Conservation (phyloP, 768 basidiomycete genomes). For the Lactarius hatsudake region DNA sequence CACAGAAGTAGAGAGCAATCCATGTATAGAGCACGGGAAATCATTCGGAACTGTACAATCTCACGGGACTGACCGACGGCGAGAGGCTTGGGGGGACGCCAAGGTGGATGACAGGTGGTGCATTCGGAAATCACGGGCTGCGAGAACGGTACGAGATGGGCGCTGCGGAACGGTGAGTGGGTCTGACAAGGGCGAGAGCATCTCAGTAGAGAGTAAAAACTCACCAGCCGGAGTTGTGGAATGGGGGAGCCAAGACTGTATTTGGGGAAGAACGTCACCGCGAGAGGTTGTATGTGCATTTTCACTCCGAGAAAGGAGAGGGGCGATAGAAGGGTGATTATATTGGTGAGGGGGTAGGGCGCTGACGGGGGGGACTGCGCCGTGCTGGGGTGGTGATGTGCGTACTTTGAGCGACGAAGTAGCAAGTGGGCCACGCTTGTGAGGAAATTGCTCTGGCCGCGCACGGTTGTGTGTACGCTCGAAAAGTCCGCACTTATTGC, state of each 20-base stretch:
- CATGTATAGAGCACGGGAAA: neutral
- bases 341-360: slow-evolving; percentile 49
- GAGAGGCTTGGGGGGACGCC: neutral
- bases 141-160: slow-evolving; percentile 22
- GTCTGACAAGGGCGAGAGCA: neutral
- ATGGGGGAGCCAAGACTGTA: slow-evolving; percentile 24
- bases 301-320: slow-evolving; percentile 41
- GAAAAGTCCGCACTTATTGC: slow-evolving; percentile 73
- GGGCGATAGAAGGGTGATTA: slow-evolving; percentile 52
- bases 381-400: slow-evolving; percentile 30
- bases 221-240: slow-evolving; percentile 19
- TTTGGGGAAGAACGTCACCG: slow-evolving; percentile 21
- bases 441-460: slow-evolving; percentile 77
- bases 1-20: neutral
- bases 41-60: neutral
- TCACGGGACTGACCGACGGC: neutral
- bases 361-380: slow-evolving; percentile 46
- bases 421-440: slow-evolving; percentile 70
- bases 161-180: slow-evolving; percentile 15
- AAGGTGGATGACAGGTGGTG: neutral
- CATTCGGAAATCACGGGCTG: slow-evolving; percentile 8
- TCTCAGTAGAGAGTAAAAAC: neutral
- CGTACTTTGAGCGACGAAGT: slow-evolving; percentile 46
- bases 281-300: slow-evolving; percentile 12
- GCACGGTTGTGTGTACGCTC: slow-evolving; percentile 79